A percentile compares a stretch with the other conserved stretches of the same genome.
phyloP scores from a whole-genome alignment of 805 yeast species.

The Priceomyces melissophilus region DNA sequence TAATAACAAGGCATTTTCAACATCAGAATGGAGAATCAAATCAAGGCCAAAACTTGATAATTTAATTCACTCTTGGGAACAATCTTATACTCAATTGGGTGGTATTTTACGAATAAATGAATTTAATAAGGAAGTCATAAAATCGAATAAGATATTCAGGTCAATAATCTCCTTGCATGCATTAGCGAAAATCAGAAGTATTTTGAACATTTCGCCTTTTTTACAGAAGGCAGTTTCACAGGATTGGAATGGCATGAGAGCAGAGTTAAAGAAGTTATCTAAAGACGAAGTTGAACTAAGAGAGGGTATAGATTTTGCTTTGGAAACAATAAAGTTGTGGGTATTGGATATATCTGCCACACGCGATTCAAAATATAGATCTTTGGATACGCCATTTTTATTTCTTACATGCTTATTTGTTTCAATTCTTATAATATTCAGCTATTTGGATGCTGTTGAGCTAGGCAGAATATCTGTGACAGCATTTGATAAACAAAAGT shows the following conservation, averaged over 20 bases:
- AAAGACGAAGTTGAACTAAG: constrained; percentile 61
- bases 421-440: constrained; percentile 59
- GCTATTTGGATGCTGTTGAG: constrained; percentile 58
- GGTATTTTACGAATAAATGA: constrained; percentile 58
- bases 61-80: constrained; percentile 66
- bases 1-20: constrained; percentile 37
- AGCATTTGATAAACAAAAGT: constrained; percentile 55
- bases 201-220: constrained; percentile 59
- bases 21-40: constrained; percentile 63
- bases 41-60: constrained; percentile 57
- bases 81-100: constrained; percentile 55
- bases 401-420: constrained; percentile 69
- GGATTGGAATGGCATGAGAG: constrained; percentile 68
- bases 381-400: constrained; percentile 72
- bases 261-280: constrained; percentile 42
- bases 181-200: constrained; percentile 64
- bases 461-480: constrained; percentile 21
- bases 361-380: constrained; percentile 62
- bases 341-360: constrained; percentile 64
- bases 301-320: constrained; percentile 56
- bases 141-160: constrained; percentile 54
- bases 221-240: constrained; percentile 58
- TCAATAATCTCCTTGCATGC: constrained; percentile 63
- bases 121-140: constrained; percentile 46
- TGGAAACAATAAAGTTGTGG: constrained; percentile 67